Evolutionary conservation across 352 stramenopile genomes (phyloP).

Genomic region (Globisporangium radiosum): DNA sequence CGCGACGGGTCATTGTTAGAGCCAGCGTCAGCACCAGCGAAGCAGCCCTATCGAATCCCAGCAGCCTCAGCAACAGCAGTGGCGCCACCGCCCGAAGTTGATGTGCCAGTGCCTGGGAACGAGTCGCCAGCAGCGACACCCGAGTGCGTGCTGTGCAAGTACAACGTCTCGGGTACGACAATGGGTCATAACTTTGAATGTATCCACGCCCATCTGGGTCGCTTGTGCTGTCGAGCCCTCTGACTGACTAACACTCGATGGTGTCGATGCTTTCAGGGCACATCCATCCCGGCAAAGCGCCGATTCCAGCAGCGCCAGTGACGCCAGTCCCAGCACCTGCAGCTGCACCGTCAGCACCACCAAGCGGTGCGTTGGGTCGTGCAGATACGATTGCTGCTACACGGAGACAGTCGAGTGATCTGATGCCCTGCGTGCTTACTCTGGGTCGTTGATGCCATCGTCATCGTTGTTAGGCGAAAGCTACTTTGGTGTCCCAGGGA

Average conservation of each 20-base stretch:
- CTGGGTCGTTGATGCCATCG: background rate
- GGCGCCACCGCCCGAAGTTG: background rate
- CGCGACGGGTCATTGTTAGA: conserved; percentile 9
- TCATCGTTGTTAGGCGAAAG: conserved; percentile 22
- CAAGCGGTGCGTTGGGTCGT: background rate
- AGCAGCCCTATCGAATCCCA: conserved; percentile 10
- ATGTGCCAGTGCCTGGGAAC: background rate
- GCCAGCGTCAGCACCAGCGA: background rate
- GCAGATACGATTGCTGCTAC: background rate
- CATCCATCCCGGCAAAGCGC: conserved; percentile 46
- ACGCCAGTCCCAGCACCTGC: conserved; percentile 5
- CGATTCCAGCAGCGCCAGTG: conserved; percentile 17
- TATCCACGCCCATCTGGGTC: no score
- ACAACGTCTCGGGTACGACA: conserved; percentile 54
- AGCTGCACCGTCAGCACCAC: background rate
- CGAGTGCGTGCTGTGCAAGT: conserved; percentile 76
- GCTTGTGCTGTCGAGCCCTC: no score
- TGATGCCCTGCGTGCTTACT: no score
- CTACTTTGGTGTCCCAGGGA: conserved; percentile 40
- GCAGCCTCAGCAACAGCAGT: background rate
- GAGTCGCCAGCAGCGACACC: conserved; percentile 4
- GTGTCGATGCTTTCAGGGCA: conserved; percentile 28
- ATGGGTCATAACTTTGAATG: background rate
- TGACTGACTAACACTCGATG: background rate
- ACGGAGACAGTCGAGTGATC: background rate